Base-by-base conservation (phyloP, 1,284 basidiomycete genomes). In the Apiotrichum gamsii region DNA sequence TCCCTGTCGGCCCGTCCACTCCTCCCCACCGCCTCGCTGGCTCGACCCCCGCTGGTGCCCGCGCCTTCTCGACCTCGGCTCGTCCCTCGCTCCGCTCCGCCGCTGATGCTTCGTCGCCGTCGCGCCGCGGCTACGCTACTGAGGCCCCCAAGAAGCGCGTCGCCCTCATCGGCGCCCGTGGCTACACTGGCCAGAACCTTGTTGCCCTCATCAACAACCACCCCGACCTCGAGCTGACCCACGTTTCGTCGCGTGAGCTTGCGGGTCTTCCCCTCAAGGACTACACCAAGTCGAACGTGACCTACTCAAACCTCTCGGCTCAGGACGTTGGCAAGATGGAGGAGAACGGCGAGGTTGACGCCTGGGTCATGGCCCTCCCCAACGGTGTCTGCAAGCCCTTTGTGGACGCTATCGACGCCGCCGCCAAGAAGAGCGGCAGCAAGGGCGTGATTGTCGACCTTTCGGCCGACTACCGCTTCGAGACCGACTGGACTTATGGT, bases 321-420 rank as follows among this genome's bases (percentile, higher is more conserved):
- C 73, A 78, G 53, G 87, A 93, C 58, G 85, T 95, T 9, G 81
- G 87, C 69, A 76, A 75, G 64, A 87, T 96, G 83, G 91, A 93
- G 72, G 82, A 84, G 72, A 77, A 81, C 47, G 84, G 86, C 20
- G 85, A 85, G 63, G 88, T 96, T 18, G 91, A 96, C 66, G 91
- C 89, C 10, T 96, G 91, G 90, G 82, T 98, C 49, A 94, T 96
- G 89, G 94, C 94, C 1, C 80, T 99, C 35, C 94, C 94, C 25
- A 99, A 98, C 64, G 95, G 94, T 15, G 81, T 93, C 23, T 90
- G 90, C 77, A 94, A 94, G 75, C 91, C 93, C 0, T 99, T 96
- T 64, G 91, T 99, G 16, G 91, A 95, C 65, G 95, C 94, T 13
- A 77, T 99, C 41, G 90, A 96, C 64, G 83, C 82, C 2, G 80